Percentiles rank a stretch among this genome's conserved stretches.
Conservation (phyloP, 129 eudicot genomes). For the Saposhnikovia divaricata region DNA sequence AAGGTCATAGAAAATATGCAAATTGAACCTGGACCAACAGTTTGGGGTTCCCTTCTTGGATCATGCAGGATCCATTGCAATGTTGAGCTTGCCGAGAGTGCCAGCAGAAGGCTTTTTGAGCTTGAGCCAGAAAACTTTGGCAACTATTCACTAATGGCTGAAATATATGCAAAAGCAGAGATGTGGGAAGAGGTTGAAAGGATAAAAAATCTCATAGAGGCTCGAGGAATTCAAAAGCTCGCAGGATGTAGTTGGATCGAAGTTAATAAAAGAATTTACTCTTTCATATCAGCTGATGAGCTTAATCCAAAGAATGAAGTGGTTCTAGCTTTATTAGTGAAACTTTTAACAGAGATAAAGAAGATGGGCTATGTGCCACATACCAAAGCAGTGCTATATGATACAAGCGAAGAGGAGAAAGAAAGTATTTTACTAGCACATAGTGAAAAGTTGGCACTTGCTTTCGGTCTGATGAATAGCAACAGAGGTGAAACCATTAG, state of each 20-base stretch:
- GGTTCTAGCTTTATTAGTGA: conserved; percentile 50
- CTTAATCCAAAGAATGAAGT: conserved; percentile 60
- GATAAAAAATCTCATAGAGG: conserved; percentile 58
- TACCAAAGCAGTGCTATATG: conserved; percentile 67
- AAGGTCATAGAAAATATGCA: conserved; percentile 59
- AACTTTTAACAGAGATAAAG: conserved; percentile 65
- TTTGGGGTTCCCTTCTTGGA: conserved; percentile 93
- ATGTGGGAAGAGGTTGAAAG: conserved; percentile 67
- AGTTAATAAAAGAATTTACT: conserved; percentile 46
- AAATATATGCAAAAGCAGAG: conserved; percentile 58
- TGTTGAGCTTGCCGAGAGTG: conserved; percentile 70
- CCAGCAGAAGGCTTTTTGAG: conserved; percentile 66
- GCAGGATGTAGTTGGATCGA: conserved; percentile 87
- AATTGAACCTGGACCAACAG: conserved; percentile 75
- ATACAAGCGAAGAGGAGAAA: conserved; percentile 57
- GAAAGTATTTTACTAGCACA: conserved; percentile 68
- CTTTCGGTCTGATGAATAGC: conserved; percentile 72
- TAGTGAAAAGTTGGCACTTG: conserved; percentile 86
- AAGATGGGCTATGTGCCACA: conserved; percentile 71
- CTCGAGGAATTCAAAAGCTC: conserved; percentile 57
- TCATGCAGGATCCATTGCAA: conserved; percentile 87
- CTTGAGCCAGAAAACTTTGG: conserved; percentile 84
- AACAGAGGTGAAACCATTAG: conserved; percentile 59
- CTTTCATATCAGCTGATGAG: conserved; percentile 57
- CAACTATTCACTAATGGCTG: conserved; percentile 80